Conservation (phyloP, 768 basidiomycete species). For the Tricholoma matsutake region DNA sequence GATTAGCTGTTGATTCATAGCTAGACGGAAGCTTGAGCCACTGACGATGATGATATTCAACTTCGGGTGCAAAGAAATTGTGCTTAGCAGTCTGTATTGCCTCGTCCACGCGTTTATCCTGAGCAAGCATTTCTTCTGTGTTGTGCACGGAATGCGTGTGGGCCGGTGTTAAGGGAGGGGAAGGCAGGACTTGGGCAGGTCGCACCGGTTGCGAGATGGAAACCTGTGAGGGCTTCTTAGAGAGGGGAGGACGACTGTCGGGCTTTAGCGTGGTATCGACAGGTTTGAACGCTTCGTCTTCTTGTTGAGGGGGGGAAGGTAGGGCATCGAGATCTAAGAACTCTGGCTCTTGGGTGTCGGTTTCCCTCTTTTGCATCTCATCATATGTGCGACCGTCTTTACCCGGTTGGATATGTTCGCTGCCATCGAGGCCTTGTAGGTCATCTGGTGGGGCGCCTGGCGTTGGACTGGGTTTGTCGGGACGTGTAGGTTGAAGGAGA, state of each 20-base stretch:
- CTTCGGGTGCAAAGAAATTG: constrained; percentile 47
- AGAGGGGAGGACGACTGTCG: constrained; percentile 22
- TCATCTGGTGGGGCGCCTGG: constrained; percentile 30
- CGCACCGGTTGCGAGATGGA: constrained; percentile 25
- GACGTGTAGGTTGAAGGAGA: constrained; percentile 65
- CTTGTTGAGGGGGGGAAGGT: constrained; percentile 16
- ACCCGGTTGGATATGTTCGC: constrained; percentile 15
- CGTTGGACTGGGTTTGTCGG: constrained; percentile 31
- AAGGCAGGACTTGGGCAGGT: constrained; percentile 26
- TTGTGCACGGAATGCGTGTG: constrained; percentile 1
- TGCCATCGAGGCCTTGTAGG: constrained; percentile 32
- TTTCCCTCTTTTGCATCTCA: constrained; percentile 9
- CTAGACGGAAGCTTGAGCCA: constrained; percentile 2
- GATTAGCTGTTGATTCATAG: constrained; percentile 1
- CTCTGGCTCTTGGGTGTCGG: constrained; percentile 58
- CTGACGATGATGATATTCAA: constrained; percentile 61
- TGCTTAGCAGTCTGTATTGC: constrained; percentile 41
- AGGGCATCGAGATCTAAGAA: constrained; percentile 78
- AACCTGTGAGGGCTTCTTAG: constrained; percentile 25
- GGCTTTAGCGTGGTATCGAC: constrained; percentile 33
- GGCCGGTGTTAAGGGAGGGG: constrained; percentile 30
- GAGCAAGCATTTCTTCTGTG: constrained; percentile 34
- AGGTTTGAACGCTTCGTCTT: constrained; percentile 17
- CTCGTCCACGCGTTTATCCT: constrained; percentile 48
- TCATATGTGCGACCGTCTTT: constrained; percentile 8